Evolutionary conservation across 2,329 filamentous ascomycete genomes (phyloP), one percentile per base, ranked within the genome.

Genomic region (Didymella glomerata): DNA sequence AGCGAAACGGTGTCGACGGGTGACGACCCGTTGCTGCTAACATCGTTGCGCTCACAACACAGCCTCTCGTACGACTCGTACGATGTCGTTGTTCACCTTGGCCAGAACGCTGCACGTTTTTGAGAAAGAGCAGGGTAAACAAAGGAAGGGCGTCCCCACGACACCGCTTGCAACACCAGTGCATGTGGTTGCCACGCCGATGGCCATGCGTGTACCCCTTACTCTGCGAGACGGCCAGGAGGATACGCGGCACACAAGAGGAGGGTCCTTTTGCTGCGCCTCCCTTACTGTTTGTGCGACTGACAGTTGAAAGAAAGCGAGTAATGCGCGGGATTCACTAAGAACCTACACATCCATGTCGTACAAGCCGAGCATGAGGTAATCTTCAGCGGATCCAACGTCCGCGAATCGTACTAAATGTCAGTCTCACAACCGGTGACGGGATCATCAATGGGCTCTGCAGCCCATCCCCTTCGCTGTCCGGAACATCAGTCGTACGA

Each of bases 121-220:
- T n/a, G 10, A 52, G 36, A 48, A 51, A 57, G 42, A 57, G 48
- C 54, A 52, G 34, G 22, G 42, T 51, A 34, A n/a, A 40, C 25
- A 30, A 34, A 27, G 34, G 47, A 32, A 41, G 41, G 47, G 30
- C n/a, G 47, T 36, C 25, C 41, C 42, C 41, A 47, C 18, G 30
- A 50, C 30, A 32, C 16, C 38, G 16, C 50, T 22, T 24, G 48
- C 48, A 52, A 48, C 54, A 52, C 54, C 42, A 57, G 47, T 48
- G 41, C 48, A 52, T 57, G 54, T 52, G 54, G 48, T 52, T 57
- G 48, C 48, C 54, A 57, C 44, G 48, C 48, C 30, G 48, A 52
- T 44, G 42, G 13, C 36, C 48, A 48, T n/a, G 27, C 36, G 13
- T 30, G 27, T 40, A 24, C 27, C 48, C 54, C 48, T 47, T 56